Conservation (phyloP, 2,329 filamentous ascomycete genomes). For the Mollisiaceae sp. region DNA sequence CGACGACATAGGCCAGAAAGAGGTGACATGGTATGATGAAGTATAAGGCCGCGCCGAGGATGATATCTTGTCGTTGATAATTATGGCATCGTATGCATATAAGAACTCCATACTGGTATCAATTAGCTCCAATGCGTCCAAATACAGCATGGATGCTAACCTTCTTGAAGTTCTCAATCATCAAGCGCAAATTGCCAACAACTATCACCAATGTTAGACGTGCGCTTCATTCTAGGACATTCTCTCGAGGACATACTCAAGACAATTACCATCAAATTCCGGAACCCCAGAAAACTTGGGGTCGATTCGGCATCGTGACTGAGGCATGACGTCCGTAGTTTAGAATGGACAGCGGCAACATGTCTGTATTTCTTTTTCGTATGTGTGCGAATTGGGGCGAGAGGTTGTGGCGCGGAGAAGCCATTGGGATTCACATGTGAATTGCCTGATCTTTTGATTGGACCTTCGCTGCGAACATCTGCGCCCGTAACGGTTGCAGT, state of each 20-base stretch:
- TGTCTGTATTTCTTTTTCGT: conserved; percentile 80
- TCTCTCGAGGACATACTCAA: conserved; percentile 61
- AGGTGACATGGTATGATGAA: conserved; percentile 89
- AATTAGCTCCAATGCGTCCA: conserved; percentile 24
- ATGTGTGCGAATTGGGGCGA: conserved; percentile 31
- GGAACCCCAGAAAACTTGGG: conserved; percentile 90
- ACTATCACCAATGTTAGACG: conserved; percentile 55
- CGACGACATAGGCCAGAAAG: conserved; percentile 88
- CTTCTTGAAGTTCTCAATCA: conserved; percentile 98
- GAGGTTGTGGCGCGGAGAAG: conserved; percentile 33
- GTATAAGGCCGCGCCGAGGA: conserved; percentile 79
- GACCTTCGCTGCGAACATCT: conserved; percentile 25
- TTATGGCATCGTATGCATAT: conserved; percentile 92
- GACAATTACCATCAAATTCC: conserved; percentile 95
- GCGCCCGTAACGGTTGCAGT: conserved; percentile 36
- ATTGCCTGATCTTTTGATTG: conserved; percentile 34
- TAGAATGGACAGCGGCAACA: conserved; percentile 83
- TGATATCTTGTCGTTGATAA: conserved; percentile 77
- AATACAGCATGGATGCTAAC: conserved; percentile 48
- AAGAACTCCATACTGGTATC: conserved; percentile 78
- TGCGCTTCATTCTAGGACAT: not conserved
- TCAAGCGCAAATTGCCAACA: conserved; percentile 88
- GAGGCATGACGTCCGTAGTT: conserved; percentile 75
- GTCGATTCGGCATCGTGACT: conserved; percentile 78
- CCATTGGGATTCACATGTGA: conserved; percentile 38